phyloP scores from a whole-genome alignment of 176 grass and related monocot species.

The Juncus effusus region DNA sequence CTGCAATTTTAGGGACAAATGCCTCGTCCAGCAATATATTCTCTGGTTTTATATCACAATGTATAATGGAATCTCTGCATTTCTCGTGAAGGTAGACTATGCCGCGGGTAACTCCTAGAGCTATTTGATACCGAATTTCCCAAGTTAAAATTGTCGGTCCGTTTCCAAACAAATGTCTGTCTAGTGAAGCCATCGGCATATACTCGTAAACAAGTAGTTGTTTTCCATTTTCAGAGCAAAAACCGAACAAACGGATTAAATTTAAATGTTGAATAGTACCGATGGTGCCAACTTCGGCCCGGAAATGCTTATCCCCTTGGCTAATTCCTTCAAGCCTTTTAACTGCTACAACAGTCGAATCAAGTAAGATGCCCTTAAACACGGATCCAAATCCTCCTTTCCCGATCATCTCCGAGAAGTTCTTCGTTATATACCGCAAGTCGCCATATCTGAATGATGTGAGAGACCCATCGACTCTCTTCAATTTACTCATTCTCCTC shows the following conservation, averaged over 20 bases:
- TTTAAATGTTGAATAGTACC: conserved; percentile 52
- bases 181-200: conserved; percentile 22
- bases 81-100: conserved; percentile 44
- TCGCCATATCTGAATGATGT: neutral
- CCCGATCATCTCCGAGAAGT: neutral
- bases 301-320: conserved; percentile 68
- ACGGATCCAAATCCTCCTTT: neutral
- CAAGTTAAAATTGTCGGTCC: conserved; percentile 12
- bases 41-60: conserved; percentile 48
- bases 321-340: conserved; percentile 43
- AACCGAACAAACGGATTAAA: conserved; percentile 27
- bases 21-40: conserved; percentile 35
- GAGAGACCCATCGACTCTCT: neutral
- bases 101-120: conserved; percentile 11
- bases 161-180: conserved; percentile 21
- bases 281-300: conserved; percentile 39
- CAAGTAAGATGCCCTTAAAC: neutral
- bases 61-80: conserved; percentile 46
- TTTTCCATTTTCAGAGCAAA: conserved; percentile 8
- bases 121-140: conserved; percentile 24
- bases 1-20: conserved; percentile 40
- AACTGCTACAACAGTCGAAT: conserved; percentile 37
- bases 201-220: conserved; percentile 27
- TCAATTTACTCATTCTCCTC: neutral
- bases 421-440: neutral